Evolutionary conservation across 108 stramenopile genomes (phyloP).

Genomic region (Nitzschia palea): DNA sequence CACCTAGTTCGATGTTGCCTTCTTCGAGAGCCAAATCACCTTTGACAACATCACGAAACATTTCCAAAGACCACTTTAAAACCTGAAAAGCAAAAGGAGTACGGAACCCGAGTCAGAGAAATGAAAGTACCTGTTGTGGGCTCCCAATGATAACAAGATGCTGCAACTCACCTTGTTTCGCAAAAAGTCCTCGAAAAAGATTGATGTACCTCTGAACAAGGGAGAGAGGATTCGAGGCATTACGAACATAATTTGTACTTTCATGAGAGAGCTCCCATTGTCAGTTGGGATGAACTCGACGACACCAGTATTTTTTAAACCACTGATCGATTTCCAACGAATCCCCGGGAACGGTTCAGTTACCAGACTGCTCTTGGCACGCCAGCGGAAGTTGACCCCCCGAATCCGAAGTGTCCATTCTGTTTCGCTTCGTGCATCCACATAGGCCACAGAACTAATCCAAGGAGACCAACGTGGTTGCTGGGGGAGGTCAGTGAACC

Average conservation of each 20-base stretch:
- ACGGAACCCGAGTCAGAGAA: neutral
- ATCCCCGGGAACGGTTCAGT: conserved; percentile 63
- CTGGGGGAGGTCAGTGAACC: conserved; percentile 85
- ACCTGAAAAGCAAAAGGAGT: neutral
- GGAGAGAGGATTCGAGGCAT: conserved; percentile 66
- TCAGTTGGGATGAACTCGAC: conserved; percentile 31
- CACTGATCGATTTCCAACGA: conserved; percentile 75
- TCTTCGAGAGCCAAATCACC: conserved; percentile 84
- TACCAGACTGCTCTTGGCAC: conserved; percentile 61
- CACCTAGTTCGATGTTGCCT: conserved; percentile 84
- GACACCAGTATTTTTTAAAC: conserved; percentile 62
- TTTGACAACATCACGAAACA: conserved; percentile 88
- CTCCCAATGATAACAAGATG: neutral
- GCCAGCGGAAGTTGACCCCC: conserved; percentile 75
- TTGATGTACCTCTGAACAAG: conserved; percentile 65
- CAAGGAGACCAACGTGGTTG: conserved; percentile 87
- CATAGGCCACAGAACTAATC: conserved; percentile 80
- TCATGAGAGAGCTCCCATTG: conserved; percentile 62
- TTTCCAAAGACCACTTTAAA: conserved; percentile 88
- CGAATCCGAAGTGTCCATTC: conserved; percentile 84
- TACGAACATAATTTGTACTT: conserved; percentile 71
- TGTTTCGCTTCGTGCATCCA: conserved; percentile 62
- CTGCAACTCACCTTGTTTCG: conserved; percentile 70
- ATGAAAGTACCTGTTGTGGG: neutral
- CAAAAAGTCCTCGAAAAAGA: conserved; percentile 78